Evolutionary conservation across 495 filamentous ascomycete genomes (phyloP).

Genomic region (Penicillium argentinense): DNA sequence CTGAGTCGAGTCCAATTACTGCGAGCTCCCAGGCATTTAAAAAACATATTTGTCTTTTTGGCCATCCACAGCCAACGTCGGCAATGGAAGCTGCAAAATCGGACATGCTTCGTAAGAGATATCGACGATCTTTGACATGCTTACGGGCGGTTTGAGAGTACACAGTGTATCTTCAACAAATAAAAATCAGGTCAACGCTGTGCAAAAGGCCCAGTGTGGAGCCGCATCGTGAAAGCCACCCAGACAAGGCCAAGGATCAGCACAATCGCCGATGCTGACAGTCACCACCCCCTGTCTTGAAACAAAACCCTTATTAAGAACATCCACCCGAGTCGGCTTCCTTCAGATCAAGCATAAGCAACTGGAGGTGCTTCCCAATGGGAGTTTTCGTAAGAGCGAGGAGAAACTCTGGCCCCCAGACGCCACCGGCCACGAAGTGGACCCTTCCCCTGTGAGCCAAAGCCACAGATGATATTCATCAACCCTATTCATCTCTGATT

Average conservation of each 20-base stretch:
- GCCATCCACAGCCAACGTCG: background rate
- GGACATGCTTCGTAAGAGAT: background rate
- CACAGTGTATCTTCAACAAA: too few species aligned
- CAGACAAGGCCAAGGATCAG: background rate
- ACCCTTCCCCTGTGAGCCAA: background rate
- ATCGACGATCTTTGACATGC: background rate
- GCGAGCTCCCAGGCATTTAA: too few species aligned
- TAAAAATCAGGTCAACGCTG: too few species aligned
- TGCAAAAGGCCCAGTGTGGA: too few species aligned
- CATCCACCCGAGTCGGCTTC: background rate
- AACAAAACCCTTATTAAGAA: background rate
- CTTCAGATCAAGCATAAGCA: background rate
- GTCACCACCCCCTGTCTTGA: background rate
- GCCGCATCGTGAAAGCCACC: too few species aligned
- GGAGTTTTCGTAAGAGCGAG: background rate
- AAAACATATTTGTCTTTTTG: too few species aligned
- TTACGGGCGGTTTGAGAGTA: background rate
- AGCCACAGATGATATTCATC: slow-evolving; percentile 1
- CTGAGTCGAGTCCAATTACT: too few species aligned
- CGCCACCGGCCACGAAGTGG: background rate
- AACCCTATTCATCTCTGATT: too few species aligned
- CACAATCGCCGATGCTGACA: background rate
- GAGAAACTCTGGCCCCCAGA: background rate
- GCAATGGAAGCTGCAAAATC: too few species aligned
- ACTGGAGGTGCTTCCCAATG: background rate